Evolutionary conservation across 768 basidiomycete genomes (phyloP), one percentile per base, ranked within the genome.

Genomic region (Panaeolus cyanescens): DNA sequence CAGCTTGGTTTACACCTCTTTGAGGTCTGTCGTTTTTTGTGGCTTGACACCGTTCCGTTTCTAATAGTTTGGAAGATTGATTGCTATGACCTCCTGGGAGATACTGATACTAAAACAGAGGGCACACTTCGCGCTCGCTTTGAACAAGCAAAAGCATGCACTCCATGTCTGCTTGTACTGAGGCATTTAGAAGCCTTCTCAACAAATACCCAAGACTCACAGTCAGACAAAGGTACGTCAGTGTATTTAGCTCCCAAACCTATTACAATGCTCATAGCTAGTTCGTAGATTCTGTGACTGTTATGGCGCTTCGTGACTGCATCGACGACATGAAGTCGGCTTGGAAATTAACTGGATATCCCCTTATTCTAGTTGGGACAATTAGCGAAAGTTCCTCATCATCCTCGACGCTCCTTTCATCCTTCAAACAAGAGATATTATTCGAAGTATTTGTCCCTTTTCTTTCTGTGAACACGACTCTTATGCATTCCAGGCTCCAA

Each of bases 161-260:
- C 93, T 0, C 97, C 97, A 0, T 97, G 93, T 68, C 77, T 99
- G 37, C 75, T 99, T 19, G 74, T 97, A 1, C 74, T 99, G 34
- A 82, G 90, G 20, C 88, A 95, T 65, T 72, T 92, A 12, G 93
- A 97, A 63, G 96, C 93, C 5, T 75, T 99, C 17, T 81, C 83
- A 5, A 83, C 90, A 67, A 87, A 84, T 5, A 86, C 84, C 0
- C 91, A 93, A 67, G 74, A 79, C 1, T 68, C 81, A 17, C 88
- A 91, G 65, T 78, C 83, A 25, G 86, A 84, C 2, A 88, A 87
- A 80, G 90, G 90, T 89, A n/a, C 45, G 25, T 42, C 15, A 19
- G 19, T 56, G 4, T 7, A 7, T 55, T 33, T 56, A 13, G 31
- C n/a, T 9, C 28, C 17, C 53, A 28, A 55, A 22, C 7, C 2